These are phyloP conservation scores for Schwanniomyces yamadae DNA, from an alignment of 805 yeast genomes.

Conservation along the genomic window DNA sequence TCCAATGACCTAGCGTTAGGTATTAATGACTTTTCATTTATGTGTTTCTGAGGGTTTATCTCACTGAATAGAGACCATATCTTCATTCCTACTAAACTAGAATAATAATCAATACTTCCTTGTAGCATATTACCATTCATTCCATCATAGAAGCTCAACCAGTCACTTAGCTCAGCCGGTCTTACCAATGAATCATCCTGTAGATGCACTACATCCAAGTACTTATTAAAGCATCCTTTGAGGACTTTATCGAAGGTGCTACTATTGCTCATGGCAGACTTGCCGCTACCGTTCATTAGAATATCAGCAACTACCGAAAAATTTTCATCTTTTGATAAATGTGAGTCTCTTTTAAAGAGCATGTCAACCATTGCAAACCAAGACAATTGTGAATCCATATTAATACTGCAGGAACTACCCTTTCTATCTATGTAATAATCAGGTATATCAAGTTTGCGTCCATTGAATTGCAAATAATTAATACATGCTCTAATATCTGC, in stretches of 20 bases:
- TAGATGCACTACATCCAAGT: slow-evolving; percentile 55
- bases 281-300: slow-evolving; percentile 41
- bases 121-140: slow-evolving; percentile 33
- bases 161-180: slow-evolving; percentile 65
- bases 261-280: slow-evolving; percentile 30
- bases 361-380: slow-evolving; percentile 68
- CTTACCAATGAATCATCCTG: slow-evolving; percentile 62
- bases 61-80: slow-evolving; percentile 67
- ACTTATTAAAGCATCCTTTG: slow-evolving; percentile 68
- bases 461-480: slow-evolving; percentile 72
- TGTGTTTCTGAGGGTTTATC: slow-evolving; percentile 34
- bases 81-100: slow-evolving; percentile 56
- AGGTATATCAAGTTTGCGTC: slow-evolving; percentile 14
- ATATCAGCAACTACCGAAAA: slow-evolving; percentile 46
- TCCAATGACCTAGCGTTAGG: slow-evolving; percentile 34
- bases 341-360: slow-evolving; percentile 56
- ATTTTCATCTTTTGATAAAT: slow-evolving; percentile 44
- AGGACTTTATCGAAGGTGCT: slow-evolving; percentile 62
- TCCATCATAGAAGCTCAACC: slow-evolving; percentile 74
- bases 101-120: slow-evolving; percentile 50
- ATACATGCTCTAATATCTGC: slow-evolving; percentile 86
- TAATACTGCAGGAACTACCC: slow-evolving; percentile 15
- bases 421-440: neutral
- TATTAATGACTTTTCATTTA: slow-evolving; percentile 18
- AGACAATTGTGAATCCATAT: slow-evolving; percentile 61